These are phyloP conservation scores for Talaromyces borbonicus DNA, from an alignment of 495 filamentous ascomycete genomes.

Conservation along the genomic window DNA sequence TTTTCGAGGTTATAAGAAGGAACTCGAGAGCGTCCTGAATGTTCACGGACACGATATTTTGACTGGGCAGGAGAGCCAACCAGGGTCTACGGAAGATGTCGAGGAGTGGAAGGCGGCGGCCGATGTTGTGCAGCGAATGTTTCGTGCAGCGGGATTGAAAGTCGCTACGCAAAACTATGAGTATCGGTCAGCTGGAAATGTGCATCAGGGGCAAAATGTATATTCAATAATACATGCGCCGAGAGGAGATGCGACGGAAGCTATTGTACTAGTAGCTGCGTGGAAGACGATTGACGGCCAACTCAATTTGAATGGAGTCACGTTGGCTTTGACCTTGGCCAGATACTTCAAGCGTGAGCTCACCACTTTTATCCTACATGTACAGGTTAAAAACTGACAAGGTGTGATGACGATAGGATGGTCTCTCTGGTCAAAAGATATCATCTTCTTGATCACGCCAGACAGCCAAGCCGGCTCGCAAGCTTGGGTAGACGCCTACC, in stretches of 20 bases:
- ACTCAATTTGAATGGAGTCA: constrained; percentile 77
- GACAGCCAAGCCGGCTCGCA: constrained; percentile 88
- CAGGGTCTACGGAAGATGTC: background rate
- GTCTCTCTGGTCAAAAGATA: constrained; percentile 98
- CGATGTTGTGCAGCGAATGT: constrained; percentile 60
- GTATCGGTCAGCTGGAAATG: constrained; percentile 63
- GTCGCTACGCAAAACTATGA: constrained; percentile 76
- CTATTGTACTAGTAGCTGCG: constrained; percentile 81
- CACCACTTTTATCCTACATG: background rate
- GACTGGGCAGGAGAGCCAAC: too few relatives aligned
- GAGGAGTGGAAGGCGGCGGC: constrained; percentile 39
- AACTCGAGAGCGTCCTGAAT: constrained; percentile 53
- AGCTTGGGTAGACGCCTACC: constrained; percentile 97
- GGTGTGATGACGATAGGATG: constrained; percentile 45
- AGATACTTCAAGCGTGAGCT: constrained; percentile 79
- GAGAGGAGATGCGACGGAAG: constrained; percentile 94
- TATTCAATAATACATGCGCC: constrained; percentile 95
- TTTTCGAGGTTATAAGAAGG: constrained; percentile 84
- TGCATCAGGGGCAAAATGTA: constrained; percentile 74
- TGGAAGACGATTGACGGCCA: constrained; percentile 77
- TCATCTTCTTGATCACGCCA: constrained; percentile 80
- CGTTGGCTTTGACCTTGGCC: constrained; percentile 73
- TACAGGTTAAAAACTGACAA: constrained; percentile 12
- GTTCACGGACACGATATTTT: too few relatives aligned
- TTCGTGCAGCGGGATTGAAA: constrained; percentile 71